Evolutionary conservation across 2,329 filamentous ascomycete genomes (phyloP).

Genomic region (Fusarium musae): DNA sequence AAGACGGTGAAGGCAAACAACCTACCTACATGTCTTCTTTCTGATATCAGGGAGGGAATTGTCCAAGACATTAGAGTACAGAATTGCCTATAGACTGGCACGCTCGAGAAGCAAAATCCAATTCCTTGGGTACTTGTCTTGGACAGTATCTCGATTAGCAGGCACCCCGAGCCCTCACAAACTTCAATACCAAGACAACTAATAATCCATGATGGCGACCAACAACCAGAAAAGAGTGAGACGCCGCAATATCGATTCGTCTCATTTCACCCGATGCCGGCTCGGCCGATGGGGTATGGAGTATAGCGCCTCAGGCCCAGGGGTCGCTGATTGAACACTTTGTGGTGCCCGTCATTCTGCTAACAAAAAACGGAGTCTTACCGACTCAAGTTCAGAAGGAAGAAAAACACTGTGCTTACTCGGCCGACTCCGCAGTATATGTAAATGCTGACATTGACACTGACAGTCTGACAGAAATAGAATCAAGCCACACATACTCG

Average conservation of each 20-base stretch:
- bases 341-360: constrained; percentile 28
- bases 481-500: constrained; percentile 6
- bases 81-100: constrained; percentile 1
- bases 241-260: constrained; percentile 22
- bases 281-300: constrained; percentile 34
- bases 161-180: constrained; percentile 15
- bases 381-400: neutral
- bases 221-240: constrained; percentile 11
- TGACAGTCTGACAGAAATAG: constrained; percentile 5
- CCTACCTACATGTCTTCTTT: neutral
- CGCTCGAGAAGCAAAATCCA: constrained; percentile 22
- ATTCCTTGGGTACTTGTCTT: constrained; percentile 17
- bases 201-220: constrained; percentile 31
- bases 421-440: constrained; percentile 33
- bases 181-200: constrained; percentile 22
- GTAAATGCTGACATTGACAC: constrained; percentile 17
- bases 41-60: constrained; percentile 13
- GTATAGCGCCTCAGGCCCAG: constrained; percentile 30
- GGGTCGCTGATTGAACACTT: constrained; percentile 21
- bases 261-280: constrained; percentile 32
- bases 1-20: constrained; percentile 29
- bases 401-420: constrained; percentile 35
- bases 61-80: constrained; percentile 2
- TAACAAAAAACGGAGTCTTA: constrained; percentile 18
- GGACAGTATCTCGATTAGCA: constrained; percentile 13